Evolutionary conservation across 805 yeast genomes (phyloP), one percentile per base, ranked within the genome.

Genomic region (Barnettozyma vustinii): DNA sequence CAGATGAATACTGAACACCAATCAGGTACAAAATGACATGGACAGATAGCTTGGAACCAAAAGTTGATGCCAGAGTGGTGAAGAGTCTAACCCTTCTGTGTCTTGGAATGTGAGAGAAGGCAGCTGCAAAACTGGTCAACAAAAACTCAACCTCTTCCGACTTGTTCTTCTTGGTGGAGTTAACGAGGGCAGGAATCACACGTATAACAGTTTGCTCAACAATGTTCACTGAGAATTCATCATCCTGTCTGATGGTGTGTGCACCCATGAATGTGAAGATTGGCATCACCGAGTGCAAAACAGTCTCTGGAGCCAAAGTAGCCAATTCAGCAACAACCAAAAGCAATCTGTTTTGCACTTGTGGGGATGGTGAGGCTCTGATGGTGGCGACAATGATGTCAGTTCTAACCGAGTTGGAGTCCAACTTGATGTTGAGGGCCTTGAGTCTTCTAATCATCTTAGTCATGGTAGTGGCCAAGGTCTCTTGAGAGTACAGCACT

Each of bases 221-320:
- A 41, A 91, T 97, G 56, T 87, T 87, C 30, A 85, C 85, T 0
- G 97, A 89, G 61, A 87, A 92, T 63, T 89, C 97, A 66, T 94
- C 98, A 65, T 94, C 99, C 68, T 94, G 97, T 60, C 96, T 84
- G 46, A 94, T 80, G 13, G 97, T 91, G 61, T 90, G 96, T 12
- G 98, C 96, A 51, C 99, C 99, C 98, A 94, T 94, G 60, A 94
- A 94, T 1, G 99, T 94, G 73, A 94, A 94, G 45, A 94, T 92
- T n/a, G 99, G 99, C 99, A 94, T 94, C 9, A 94, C 96, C 2
- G 97, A 87, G 68, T 94, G 98, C 47, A 94, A 72, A 26, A 94
- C 90, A 27, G 86, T 80, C 61, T 92, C 97, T 9, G 98, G 97
- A 12, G 92, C 87, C 48, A 94, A 69, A 1, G 89, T 74, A 1